phyloP scores from a whole-genome alignment of 164 flowering plant species.

The Santalum album region DNA sequence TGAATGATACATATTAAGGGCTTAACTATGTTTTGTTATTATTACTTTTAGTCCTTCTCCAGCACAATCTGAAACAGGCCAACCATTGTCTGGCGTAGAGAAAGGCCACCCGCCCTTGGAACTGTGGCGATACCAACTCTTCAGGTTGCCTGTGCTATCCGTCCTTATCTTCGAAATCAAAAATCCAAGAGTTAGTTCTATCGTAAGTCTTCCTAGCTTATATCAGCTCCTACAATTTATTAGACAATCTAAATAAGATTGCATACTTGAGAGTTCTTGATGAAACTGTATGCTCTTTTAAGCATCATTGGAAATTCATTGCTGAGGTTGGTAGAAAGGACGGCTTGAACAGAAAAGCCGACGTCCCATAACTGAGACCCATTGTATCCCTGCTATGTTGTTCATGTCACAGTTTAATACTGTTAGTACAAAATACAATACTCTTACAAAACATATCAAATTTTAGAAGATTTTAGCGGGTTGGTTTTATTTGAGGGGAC shows the following conservation, averaged over 20 bases:
- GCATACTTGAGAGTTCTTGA: constrained; percentile 26
- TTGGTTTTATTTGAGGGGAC: constrained; percentile 6
- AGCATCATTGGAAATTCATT: constrained; percentile 25
- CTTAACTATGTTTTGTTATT: neutral
- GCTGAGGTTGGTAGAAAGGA: constrained; percentile 14
- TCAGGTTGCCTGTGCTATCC: constrained; percentile 19
- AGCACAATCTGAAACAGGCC: constrained; percentile 48
- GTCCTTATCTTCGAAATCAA: constrained; percentile 16
- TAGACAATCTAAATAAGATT: too few species aligned
- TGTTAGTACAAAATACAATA: too few species aligned
- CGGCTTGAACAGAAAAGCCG: constrained; percentile 25
- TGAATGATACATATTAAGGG: too few species aligned
- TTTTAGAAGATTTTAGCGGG: too few species aligned
- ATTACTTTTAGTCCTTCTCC: constrained; percentile 32
- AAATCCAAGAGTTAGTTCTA: neutral
- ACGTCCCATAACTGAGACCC: constrained; percentile 38
- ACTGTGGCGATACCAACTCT: constrained; percentile 35
- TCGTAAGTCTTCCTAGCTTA: too few species aligned
- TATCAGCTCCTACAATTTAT: too few species aligned
- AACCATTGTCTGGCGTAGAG: constrained; percentile 42
- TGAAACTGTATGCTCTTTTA: constrained; percentile 24
- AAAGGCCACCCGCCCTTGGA: constrained; percentile 50
- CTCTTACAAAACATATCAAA: too few species aligned
- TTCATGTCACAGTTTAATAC: too few species aligned
- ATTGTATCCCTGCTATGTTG: constrained; percentile 24